phyloP scores from a whole-genome alignment of 163 green algal species.

The Scenedesmus sp. region DNA sequence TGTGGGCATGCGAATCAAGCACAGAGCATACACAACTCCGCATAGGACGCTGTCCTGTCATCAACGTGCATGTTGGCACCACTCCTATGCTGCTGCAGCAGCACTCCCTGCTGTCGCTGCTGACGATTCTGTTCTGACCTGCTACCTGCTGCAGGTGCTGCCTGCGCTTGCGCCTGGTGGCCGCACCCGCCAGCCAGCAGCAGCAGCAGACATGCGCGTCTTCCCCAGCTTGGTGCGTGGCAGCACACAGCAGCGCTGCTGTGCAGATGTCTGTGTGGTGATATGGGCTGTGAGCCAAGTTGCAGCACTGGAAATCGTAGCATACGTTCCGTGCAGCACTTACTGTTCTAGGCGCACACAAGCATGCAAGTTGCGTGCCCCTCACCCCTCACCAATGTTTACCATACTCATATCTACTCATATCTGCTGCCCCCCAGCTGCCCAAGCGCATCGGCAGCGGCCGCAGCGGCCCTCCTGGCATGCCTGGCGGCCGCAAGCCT shows the following conservation, averaged over 20 bases:
- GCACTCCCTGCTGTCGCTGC: background rate
- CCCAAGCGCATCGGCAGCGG: conserved; percentile 16
- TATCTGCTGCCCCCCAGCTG: conserved; percentile 4
- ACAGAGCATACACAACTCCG: too few relatives aligned
- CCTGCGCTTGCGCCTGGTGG: background rate
- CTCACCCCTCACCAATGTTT: background rate
- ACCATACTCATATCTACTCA: background rate
- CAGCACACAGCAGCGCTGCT: background rate
- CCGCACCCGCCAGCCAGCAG: background rate
- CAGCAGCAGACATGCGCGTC: background rate
- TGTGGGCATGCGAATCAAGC: too few relatives aligned
- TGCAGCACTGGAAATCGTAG: background rate
- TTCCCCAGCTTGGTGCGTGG: conserved; percentile 14
- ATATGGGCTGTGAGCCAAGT: background rate
- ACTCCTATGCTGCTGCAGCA: background rate
- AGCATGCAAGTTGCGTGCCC: background rate
- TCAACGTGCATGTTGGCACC: background rate
- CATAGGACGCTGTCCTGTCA: background rate
- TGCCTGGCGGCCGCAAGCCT: conserved; percentile 44
- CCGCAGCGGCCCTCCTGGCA: background rate
- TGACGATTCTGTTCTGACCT: background rate
- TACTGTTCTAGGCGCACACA: background rate
- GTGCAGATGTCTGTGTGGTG: background rate
- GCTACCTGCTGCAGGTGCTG: conserved; percentile 2
- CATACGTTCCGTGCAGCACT: background rate